Percentiles rank a stretch among this genome's conserved stretches.
These are phyloP conservation scores for Trichoderma harzianum DNA, from an alignment of 2,329 filamentous ascomycete species.

Conservation along the genomic window DNA sequence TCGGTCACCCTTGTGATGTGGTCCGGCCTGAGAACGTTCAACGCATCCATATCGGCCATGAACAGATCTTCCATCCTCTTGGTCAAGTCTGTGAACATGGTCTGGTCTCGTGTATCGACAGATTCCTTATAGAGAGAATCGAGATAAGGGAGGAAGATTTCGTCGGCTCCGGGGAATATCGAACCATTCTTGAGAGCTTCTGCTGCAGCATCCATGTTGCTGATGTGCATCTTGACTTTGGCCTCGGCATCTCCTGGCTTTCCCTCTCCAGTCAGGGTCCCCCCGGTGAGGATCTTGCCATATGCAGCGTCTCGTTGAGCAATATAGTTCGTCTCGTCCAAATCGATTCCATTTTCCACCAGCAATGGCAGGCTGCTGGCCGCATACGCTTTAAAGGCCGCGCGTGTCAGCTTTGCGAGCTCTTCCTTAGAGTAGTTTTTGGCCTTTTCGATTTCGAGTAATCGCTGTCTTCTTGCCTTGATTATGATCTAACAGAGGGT, in stretches of 20 bases:
- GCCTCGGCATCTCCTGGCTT: conserved; percentile 74
- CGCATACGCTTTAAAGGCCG: conserved; percentile 55
- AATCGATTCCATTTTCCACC: conserved; percentile 38
- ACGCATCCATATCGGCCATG: conserved; percentile 77
- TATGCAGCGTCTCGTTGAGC: conserved; percentile 51
- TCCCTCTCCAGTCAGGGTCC: conserved; percentile 53
- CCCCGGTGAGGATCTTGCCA: conserved; percentile 52
- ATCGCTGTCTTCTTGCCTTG: conserved; percentile 69
- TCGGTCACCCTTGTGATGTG: conserved; percentile 87
- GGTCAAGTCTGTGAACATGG: conserved; percentile 83
- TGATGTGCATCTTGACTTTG: conserved; percentile 87
- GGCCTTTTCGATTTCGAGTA: conserved; percentile 75
- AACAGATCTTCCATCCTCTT: conserved; percentile 85
- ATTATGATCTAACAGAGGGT: conserved; percentile 49
- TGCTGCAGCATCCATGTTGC: conserved; percentile 54
- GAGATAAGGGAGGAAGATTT: conserved; percentile 77
- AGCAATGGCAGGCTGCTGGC: conserved; percentile 54
- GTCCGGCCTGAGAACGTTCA: conserved; percentile 83
- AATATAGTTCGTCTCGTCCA: conserved; percentile 51
- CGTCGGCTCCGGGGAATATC: conserved; percentile 55
- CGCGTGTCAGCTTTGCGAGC: conserved; percentile 45
- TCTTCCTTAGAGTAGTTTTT: conserved; percentile 55
- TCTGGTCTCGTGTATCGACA: conserved; percentile 59
- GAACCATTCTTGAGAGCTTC: conserved; percentile 46
- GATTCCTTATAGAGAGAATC: conserved; percentile 65